Conservation (phyloP, 2,329 filamentous ascomycete genomes). For the Emericellopsis atlantica region DNA sequence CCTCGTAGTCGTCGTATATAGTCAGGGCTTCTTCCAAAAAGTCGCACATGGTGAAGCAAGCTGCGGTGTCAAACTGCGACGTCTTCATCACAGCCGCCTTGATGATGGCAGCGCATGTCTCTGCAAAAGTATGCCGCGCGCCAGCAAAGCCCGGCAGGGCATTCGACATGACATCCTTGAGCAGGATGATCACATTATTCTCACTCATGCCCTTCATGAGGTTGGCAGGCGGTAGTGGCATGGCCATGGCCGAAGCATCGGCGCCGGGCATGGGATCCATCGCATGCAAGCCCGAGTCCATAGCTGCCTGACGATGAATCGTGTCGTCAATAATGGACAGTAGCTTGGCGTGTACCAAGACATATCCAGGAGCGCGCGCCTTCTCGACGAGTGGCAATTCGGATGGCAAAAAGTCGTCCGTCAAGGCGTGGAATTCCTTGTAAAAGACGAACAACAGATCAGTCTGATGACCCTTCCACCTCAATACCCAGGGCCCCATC, state of each 20-base stretch:
- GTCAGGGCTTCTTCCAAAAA: conserved; percentile 73
- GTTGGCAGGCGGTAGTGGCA: conserved; percentile 54
- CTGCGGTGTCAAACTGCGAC: conserved; percentile 68
- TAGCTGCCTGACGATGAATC: conserved; percentile 59
- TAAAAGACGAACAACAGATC: conserved; percentile 86
- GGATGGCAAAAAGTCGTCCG: conserved; percentile 57
- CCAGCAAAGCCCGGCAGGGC: conserved; percentile 21
- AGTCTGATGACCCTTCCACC: conserved; percentile 79
- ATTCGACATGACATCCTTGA: conserved; percentile 63
- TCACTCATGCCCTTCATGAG: conserved; percentile 74
- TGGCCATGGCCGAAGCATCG: conserved; percentile 54
- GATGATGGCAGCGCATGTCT: conserved; percentile 60
- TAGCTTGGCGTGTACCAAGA: conserved; percentile 72
- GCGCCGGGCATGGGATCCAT: conserved; percentile 38
- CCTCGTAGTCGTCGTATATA: conserved; percentile 39
- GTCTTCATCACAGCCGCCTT: conserved; percentile 64
- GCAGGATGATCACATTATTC: conserved; percentile 69
- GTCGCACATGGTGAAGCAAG: conserved; percentile 84
- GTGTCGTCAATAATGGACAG: conserved; percentile 70
- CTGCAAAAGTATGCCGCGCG: conserved; percentile 58
- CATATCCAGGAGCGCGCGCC: conserved; percentile 60
- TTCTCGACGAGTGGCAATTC: conserved; percentile 40
- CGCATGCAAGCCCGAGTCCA: conserved; percentile 31
- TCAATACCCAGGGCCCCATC: conserved; percentile 72
- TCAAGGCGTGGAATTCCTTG: conserved; percentile 75